Base-by-base conservation (phyloP, 768 basidiomycete species). In the Mycena polygramma region DNA sequence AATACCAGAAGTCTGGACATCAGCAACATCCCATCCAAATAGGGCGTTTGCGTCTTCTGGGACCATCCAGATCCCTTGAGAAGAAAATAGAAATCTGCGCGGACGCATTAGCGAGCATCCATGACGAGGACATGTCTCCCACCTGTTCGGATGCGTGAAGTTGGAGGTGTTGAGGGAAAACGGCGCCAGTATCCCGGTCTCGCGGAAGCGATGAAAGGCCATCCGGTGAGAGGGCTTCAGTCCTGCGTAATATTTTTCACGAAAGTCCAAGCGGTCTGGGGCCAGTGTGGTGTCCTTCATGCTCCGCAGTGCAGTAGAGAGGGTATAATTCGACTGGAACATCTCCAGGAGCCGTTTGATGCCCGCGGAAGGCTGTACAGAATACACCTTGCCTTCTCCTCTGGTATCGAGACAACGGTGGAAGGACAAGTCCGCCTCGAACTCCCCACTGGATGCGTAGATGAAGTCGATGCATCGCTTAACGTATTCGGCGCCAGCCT, bases 31-130 rank as follows among this genome's bases (percentile, higher is more conserved):
- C 87, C 86, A 87, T 26, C 83, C 81, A 24, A 69, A 73, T 1
- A 87, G 77, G 2, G 85, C 85, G 26, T 80, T 82, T 0, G 81
- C 80, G 35, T 75, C 79, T 69, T 86, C 85, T 11, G 76, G 78
- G 45, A 75, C 57, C 37, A 84, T 61, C 85, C 85, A 86, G 26
- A 71, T 59, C 14, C 85, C 84, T 17, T 75, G 24, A 1, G 79
- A 55, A 13, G 80, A 77, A 66, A 85, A 87, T 30, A 87, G 77
- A 36, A 85, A 78, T 15, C 83, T 73, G 46, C 11, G 8, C 59
- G 1, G 1, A 3, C 11, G 61, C 20, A n/a, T 69, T 15, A 63
- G 63, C 43, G 41, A 39, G 37, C 22, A 15, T 30, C 20, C 48
- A 8, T 77, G 51, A 14, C 8, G 17, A 55, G 17, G 22, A 20